A percentile compares a stretch with the other conserved stretches of the same genome.
Evolutionary conservation across 768 basidiomycete genomes (phyloP).

Genomic region (Suillus tomentosus): DNA sequence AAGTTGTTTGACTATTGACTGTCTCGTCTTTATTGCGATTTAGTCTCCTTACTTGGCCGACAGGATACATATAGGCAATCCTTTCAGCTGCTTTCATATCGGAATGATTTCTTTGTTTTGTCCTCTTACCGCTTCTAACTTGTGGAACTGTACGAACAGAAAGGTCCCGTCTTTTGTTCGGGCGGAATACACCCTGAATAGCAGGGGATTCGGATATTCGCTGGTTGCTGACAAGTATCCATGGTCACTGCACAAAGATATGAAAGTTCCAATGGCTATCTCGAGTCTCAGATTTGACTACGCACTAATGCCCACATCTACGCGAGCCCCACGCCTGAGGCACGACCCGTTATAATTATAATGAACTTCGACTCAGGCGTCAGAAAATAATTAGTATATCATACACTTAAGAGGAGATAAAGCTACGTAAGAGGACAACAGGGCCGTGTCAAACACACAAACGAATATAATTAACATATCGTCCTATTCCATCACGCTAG

Average conservation of each 20-base stretch:
- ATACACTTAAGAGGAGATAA: slow-evolving; percentile 2
- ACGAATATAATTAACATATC: slow-evolving; percentile 30
- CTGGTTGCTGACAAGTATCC: too few species aligned
- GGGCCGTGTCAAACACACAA: slow-evolving; percentile 16
- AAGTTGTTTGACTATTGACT: not conserved
- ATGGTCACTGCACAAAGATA: too few species aligned
- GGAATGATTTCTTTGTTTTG: too few species aligned
- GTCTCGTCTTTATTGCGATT: not conserved
- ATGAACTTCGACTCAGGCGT: not conserved
- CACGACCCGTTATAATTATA: not conserved
- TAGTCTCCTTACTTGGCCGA: not conserved
- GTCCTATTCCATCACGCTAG: slow-evolving; percentile 36
- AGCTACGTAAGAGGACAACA: not conserved
- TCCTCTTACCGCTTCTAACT: too few species aligned
- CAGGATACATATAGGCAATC: not conserved
- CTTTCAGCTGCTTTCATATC: not conserved
- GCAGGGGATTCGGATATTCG: too few species aligned
- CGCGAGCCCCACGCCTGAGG: too few species aligned
- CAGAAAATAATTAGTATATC: slow-evolving; percentile 5
- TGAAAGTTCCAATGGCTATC: not conserved
- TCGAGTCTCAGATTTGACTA: not conserved
- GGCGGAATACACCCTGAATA: too few species aligned
- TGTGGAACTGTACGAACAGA: too few species aligned
- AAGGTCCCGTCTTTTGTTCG: too few species aligned
- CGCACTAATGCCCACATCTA: not conserved